Evolutionary conservation across 768 basidiomycete species (phyloP).

Genomic region (Pisolithus tinctorius): DNA sequence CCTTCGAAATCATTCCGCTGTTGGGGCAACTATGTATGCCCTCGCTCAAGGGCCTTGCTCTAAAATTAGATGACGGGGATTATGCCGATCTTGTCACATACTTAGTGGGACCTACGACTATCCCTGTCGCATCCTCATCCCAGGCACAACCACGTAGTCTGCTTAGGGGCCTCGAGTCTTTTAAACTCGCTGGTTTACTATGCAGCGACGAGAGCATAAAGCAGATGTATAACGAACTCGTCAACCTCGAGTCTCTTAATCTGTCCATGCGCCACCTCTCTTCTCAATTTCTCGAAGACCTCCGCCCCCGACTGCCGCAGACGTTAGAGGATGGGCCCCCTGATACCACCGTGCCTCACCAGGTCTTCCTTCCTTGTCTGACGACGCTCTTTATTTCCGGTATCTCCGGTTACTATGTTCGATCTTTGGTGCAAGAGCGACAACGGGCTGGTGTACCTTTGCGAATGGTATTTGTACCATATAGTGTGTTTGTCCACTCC

Average conservation of each 20-base stretch:
- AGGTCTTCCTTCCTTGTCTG: conserved; percentile 44
- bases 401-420: conserved; percentile 35
- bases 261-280: conserved; percentile 31
- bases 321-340: no score
- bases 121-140: conserved; percentile 26
- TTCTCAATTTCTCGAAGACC: conserved; percentile 18
- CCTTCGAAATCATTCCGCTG: conserved; percentile 31
- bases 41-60: conserved; percentile 29
- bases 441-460: conserved; percentile 39
- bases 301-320: conserved; percentile 4
- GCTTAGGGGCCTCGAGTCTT: conserved; percentile 41
- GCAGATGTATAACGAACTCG: conserved; percentile 41
- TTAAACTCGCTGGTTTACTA: conserved; percentile 48
- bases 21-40: conserved; percentile 28
- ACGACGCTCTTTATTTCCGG: conserved; percentile 41
- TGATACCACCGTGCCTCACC: not conserved
- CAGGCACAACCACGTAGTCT: conserved; percentile 28
- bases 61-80: conserved; percentile 55
- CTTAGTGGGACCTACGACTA: conserved; percentile 25
- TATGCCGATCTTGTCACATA: conserved; percentile 42
- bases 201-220: conserved; percentile 30
- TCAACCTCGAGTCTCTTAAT: conserved; percentile 37
- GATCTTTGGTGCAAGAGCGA: conserved; percentile 38
- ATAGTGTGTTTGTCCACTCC: conserved; percentile 33
- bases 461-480: conserved; percentile 38